phyloP scores from a whole-genome alignment of 768 basidiomycete genomes.

The Mycena vitilis region DNA sequence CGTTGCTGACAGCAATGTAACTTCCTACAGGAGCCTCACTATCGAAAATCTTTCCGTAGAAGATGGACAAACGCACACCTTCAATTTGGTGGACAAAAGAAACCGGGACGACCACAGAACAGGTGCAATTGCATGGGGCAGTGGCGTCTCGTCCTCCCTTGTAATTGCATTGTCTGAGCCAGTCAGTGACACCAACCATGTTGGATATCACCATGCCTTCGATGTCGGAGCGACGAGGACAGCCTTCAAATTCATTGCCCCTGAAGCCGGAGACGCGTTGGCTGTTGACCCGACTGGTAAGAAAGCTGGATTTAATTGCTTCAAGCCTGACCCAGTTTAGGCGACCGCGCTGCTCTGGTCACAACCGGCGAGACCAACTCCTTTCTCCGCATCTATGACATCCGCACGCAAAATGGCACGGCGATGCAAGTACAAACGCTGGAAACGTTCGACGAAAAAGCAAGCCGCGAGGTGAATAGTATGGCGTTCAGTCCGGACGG shows the following conservation, averaged over 20 bases:
- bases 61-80: slow-evolving; percentile 27
- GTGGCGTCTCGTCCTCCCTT: slow-evolving; percentile 47
- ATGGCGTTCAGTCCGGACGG: slow-evolving; percentile 71
- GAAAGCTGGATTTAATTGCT: neutral
- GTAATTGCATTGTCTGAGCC: slow-evolving; percentile 73
- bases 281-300: slow-evolving; percentile 59
- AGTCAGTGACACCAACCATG: slow-evolving; percentile 28
- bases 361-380: slow-evolving; percentile 40
- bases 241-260: slow-evolving; percentile 53
- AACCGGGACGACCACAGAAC: slow-evolving; percentile 40
- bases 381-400: slow-evolving; percentile 64
- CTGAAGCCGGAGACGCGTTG: slow-evolving; percentile 66
- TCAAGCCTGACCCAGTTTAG: slow-evolving; percentile 17
- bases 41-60: slow-evolving; percentile 13
- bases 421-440: slow-evolving; percentile 48
- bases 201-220: slow-evolving; percentile 64
- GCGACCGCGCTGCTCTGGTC: slow-evolving; percentile 44
- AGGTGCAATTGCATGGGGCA: slow-evolving; percentile 68
- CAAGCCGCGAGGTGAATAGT: slow-evolving; percentile 55
- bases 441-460: slow-evolving; percentile 50
- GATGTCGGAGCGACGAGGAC: slow-evolving; percentile 48
- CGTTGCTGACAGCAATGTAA: neutral
- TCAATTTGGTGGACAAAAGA: slow-evolving; percentile 35
- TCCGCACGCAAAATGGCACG: slow-evolving; percentile 46
- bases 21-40: slow-evolving; percentile 17